Evolutionary conservation across 805 yeast species (phyloP).

Genomic region (Pichia manshurica): DNA sequence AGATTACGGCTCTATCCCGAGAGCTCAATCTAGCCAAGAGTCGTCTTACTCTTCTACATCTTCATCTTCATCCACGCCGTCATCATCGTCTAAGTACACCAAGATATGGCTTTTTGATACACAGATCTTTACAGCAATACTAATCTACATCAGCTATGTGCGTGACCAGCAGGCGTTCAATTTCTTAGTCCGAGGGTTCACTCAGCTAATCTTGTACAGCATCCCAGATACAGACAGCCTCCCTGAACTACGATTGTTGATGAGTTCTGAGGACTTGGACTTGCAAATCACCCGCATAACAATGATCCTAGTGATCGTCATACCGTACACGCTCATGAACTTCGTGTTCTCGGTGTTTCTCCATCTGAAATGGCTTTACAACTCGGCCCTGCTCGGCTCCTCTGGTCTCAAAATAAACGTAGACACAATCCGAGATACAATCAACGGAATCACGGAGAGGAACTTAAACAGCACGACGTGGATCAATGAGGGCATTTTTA

Average conservation of each 20-base stretch:
- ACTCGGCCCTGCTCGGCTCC: neutral
- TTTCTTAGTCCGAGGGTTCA: conserved; percentile 3
- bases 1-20: too few relatives aligned
- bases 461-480: conserved; percentile 11
- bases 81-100: neutral
- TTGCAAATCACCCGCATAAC: neutral
- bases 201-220: neutral
- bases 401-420: neutral
- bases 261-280: neutral
- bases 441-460: neutral
- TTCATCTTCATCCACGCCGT: too few relatives aligned
- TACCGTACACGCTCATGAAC: conserved; percentile 3
- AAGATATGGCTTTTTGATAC: neutral
- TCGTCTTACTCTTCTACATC: too few relatives aligned
- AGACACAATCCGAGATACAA: neutral
- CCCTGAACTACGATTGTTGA: neutral
- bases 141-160: conserved; percentile 6
- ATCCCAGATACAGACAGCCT: conserved; percentile 5
- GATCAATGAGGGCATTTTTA: conserved; percentile 19
- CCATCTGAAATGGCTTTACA: neutral
- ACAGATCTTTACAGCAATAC: neutral
- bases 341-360: neutral
- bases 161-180: neutral
- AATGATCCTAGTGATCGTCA: neutral
- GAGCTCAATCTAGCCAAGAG: too few relatives aligned